A percentile compares a stretch with the other conserved stretches of the same genome.
Evolutionary conservation across 2,329 filamentous ascomycete species (phyloP).

Genomic region (Colletotrichum plurivorum): DNA sequence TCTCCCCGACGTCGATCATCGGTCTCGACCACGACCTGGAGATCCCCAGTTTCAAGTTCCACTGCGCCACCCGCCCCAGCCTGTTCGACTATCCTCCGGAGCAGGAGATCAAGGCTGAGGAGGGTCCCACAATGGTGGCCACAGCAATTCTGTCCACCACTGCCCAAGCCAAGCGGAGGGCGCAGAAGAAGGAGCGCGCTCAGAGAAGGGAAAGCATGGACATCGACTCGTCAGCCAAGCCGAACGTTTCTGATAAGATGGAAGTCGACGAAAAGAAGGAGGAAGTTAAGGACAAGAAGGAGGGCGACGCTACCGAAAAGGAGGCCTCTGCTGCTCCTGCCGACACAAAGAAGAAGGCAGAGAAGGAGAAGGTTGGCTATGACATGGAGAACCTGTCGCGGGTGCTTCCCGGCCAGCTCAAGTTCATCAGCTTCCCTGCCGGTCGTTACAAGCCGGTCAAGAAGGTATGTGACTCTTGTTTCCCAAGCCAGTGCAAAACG

Average conservation of each 20-base stretch:
- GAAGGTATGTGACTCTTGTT: conserved; percentile 71
- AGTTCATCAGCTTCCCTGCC: conserved; percentile 93
- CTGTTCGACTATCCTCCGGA: conserved; percentile 98
- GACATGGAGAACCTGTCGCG: conserved; percentile 98
- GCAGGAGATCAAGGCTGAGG: conserved; percentile 94
- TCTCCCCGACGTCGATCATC: conserved; percentile 97
- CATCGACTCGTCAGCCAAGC: conserved; percentile 82
- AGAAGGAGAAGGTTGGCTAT: conserved; percentile 97
- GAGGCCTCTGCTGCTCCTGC: conserved; percentile 63
- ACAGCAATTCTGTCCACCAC: conserved; percentile 97
- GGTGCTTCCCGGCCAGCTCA: conserved; percentile 91
- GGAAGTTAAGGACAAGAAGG: conserved; percentile 74
- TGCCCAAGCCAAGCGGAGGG: conserved; percentile 94
- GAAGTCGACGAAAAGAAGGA: conserved; percentile 80
- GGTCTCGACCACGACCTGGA: conserved; percentile 94
- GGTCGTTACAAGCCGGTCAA: conserved; percentile 93
- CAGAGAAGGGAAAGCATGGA: conserved; percentile 96
- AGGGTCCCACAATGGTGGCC: conserved; percentile 93
- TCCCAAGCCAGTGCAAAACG: conserved; percentile 47
- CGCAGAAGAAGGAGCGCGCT: conserved; percentile 93
- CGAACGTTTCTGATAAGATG: conserved; percentile 81
- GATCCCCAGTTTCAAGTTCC: conserved; percentile 94
- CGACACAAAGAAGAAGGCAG: conserved; percentile 86
- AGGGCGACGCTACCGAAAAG: conserved; percentile 62
- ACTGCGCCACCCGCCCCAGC: conserved; percentile 94